Evolutionary conservation across 2,329 filamentous ascomycete genomes (phyloP).

Genomic region (Penicillium janthinellum): DNA sequence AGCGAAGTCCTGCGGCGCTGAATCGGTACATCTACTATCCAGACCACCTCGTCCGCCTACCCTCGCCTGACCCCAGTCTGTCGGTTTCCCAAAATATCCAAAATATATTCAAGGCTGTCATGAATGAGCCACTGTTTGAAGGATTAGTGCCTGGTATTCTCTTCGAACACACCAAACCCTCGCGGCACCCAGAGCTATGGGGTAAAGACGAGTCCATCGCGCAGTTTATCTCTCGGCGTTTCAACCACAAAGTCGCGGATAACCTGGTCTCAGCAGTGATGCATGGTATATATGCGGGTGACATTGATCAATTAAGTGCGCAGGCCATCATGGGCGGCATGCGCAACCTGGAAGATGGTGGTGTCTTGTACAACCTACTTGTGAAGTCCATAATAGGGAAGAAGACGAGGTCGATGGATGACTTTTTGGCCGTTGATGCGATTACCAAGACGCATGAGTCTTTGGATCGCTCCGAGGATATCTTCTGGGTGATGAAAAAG

Average conservation of each 20-base stretch:
- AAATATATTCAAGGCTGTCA: conserved; percentile 37
- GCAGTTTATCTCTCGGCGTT: conserved; percentile 61
- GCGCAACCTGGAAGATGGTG: conserved; percentile 50
- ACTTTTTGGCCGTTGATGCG: conserved; percentile 29
- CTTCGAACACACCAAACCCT: conserved; percentile 33
- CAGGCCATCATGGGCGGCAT: conserved; percentile 60
- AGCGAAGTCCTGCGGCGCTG: conserved; percentile 53
- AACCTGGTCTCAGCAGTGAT: conserved; percentile 74
- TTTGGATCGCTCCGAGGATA: not conserved
- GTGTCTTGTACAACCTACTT: conserved; percentile 21
- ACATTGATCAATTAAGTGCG: conserved; percentile 77
- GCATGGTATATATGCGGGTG: conserved; percentile 92
- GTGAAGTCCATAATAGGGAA: conserved; percentile 13
- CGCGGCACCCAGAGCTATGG: conserved; percentile 36
- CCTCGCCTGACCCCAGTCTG: conserved; percentile 43
- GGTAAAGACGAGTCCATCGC: conserved; percentile 70
- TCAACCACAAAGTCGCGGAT: conserved; percentile 61
- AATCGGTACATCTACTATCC: conserved; percentile 88
- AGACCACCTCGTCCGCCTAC: conserved; percentile 71
- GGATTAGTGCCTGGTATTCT: conserved; percentile 45
- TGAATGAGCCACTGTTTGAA: conserved; percentile 60
- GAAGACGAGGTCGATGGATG: conserved; percentile 28
- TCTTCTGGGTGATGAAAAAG: conserved; percentile 20
- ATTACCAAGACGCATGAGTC: conserved; percentile 5
- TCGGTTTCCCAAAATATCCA: conserved; percentile 31